Conservation (phyloP, 371 early-diverging fungal genomes). For the Chytridiales sp. region DNA sequence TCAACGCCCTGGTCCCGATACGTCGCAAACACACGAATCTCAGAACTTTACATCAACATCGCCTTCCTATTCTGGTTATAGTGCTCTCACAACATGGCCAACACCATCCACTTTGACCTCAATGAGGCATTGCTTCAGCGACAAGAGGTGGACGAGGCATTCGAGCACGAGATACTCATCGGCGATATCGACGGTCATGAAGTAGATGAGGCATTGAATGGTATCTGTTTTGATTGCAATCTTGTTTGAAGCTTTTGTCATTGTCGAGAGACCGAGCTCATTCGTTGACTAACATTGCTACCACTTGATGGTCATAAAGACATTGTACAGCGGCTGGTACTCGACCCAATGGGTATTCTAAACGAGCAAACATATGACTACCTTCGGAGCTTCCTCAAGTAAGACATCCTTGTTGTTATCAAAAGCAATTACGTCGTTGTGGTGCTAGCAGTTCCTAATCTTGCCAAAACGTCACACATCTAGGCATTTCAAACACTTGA, state of each 20-base stretch:
- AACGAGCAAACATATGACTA: slow-evolving; percentile 59
- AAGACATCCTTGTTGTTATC: slow-evolving; percentile 29
- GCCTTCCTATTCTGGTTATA: no score
- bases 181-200: neutral
- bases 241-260: no score
- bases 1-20: no score
- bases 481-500: slow-evolving; percentile 38
- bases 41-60: slow-evolving; percentile 9
- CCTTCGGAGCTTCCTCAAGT: slow-evolving; percentile 73
- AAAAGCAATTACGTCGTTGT: neutral
- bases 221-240: no score
- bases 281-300: slow-evolving; percentile 1
- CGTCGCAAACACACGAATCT: no score
- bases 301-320: slow-evolving; percentile 37
- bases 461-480: slow-evolving; percentile 28
- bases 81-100: slow-evolving; percentile 12
- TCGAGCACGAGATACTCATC: neutral
- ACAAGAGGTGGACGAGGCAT: slow-evolving; percentile 37
- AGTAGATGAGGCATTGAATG: slow-evolving; percentile 18
- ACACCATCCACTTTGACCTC: slow-evolving; percentile 51
- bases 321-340: slow-evolving; percentile 63
- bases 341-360: slow-evolving; percentile 56
- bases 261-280: slow-evolving; percentile 9
- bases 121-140: slow-evolving; percentile 60
- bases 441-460: neutral